A percentile compares a stretch with the other conserved stretches of the same genome.
phyloP scores from a whole-genome alignment of 345 rosid genomes.

The sweet orange (Citrus sinensis) region DVS_A1.0 CM039166.1:25928001-25928500 shows the following conservation, averaged over 20 bases:
- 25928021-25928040: not conserved
- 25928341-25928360: constrained; percentile 86
- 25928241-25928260: constrained; percentile 11
- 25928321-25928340: constrained; percentile 93
- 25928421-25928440: constrained; percentile 84
- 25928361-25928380: constrained; percentile 78
- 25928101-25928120: constrained; percentile 14
- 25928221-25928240: constrained; percentile 29
- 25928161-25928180: constrained; percentile 23
- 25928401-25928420: constrained; percentile 87
- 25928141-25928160: constrained; percentile 21
- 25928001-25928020: not conserved
- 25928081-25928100: constrained; percentile 11
- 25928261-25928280: not conserved
- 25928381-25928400: constrained; percentile 62
- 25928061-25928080: not conserved
- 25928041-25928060: not conserved
- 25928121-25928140: constrained; percentile 12
- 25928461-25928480: constrained; percentile 98
- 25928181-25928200: constrained; percentile 26
- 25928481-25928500: constrained; percentile 80
- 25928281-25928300: constrained; percentile 26
- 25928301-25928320: constrained; percentile 86
- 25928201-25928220: constrained; percentile 13
- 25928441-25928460: constrained; percentile 68